phyloP scores from a whole-genome alignment of 306 rosid species.

The Quercus mongolica region DNA sequence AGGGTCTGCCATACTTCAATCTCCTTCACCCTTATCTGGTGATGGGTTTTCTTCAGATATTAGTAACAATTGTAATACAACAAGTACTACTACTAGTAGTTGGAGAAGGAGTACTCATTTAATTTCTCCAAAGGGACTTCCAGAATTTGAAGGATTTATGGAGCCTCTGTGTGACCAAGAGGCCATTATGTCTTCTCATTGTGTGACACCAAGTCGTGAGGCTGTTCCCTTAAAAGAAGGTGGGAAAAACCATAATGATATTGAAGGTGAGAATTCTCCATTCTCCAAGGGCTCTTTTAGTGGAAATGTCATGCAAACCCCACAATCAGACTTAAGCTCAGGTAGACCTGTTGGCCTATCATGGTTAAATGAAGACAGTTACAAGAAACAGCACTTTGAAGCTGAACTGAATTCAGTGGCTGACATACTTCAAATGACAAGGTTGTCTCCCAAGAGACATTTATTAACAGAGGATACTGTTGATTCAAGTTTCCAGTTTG shows the following conservation, averaged over 20 bases:
- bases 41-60: conserved; percentile 31
- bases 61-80: conserved; percentile 34
- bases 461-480: conserved; percentile 35
- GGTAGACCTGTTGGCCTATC: conserved; percentile 38
- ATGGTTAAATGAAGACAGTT: conserved; percentile 32
- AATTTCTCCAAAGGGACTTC: conserved; percentile 38
- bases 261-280: conserved; percentile 49
- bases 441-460: conserved; percentile 30
- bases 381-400: conserved; percentile 28
- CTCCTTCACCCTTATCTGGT: conserved; percentile 37
- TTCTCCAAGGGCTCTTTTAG: conserved; percentile 58
- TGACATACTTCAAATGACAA: conserved; percentile 37
- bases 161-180: conserved; percentile 36
- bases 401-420: conserved; percentile 33
- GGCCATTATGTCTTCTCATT: conserved; percentile 36
- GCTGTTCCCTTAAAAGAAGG: conserved; percentile 29
- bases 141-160: conserved; percentile 41
- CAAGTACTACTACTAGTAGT: conserved; percentile 18
- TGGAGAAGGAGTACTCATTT: conserved; percentile 26
- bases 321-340: conserved; percentile 58
- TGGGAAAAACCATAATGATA: conserved; percentile 12
- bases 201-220: conserved; percentile 29
- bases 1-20: conserved; percentile 34
- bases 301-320: conserved; percentile 74
- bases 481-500: conserved; percentile 76